Percentiles rank a stretch among this genome's conserved stretches.
Evolutionary conservation across 2,329 filamentous ascomycete species (phyloP).

Genomic region (Colletotrichum sp.): DNA sequence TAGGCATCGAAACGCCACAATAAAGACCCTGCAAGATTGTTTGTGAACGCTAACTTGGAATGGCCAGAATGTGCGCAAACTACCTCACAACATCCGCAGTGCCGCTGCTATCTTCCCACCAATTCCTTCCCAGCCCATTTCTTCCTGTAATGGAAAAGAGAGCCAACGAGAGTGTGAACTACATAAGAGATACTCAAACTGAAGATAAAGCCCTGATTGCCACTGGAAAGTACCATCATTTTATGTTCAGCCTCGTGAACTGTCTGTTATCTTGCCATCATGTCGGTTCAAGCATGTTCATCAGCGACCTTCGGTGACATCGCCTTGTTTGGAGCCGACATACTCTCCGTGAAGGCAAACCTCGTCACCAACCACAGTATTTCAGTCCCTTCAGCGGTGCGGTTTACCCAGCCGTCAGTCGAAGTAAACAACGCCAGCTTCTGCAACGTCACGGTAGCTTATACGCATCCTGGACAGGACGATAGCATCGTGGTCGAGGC

Average conservation of each 20-base stretch:
- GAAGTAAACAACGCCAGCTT: slow-evolving; percentile 18
- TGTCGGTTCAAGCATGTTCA: neutral
- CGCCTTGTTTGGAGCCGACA: neutral
- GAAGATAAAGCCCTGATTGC: neutral
- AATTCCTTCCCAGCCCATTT: neutral
- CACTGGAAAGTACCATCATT: neutral
- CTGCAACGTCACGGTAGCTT: slow-evolving; percentile 33
- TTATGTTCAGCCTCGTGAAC: neutral
- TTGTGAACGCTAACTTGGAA: neutral
- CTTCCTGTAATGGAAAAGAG: neutral
- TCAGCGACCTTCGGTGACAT: neutral
- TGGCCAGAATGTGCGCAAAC: neutral
- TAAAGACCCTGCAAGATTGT: neutral
- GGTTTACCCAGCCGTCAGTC: neutral
- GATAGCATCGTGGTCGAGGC: slow-evolving; percentile 28
- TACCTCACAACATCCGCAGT: neutral
- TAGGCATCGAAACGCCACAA: neutral
- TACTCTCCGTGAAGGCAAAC: neutral
- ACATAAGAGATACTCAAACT: neutral
- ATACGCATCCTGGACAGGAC: slow-evolving; percentile 27
- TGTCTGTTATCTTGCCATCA: neutral
- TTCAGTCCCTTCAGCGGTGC: neutral
- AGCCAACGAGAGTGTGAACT: neutral
- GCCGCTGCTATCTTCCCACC: neutral
- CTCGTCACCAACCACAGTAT: neutral